A percentile compares a stretch with the other conserved stretches of the same genome.
These are phyloP conservation scores for Tirmania nivea DNA, from an alignment of 495 filamentous ascomycete species.

Conservation along the genomic window DNA sequence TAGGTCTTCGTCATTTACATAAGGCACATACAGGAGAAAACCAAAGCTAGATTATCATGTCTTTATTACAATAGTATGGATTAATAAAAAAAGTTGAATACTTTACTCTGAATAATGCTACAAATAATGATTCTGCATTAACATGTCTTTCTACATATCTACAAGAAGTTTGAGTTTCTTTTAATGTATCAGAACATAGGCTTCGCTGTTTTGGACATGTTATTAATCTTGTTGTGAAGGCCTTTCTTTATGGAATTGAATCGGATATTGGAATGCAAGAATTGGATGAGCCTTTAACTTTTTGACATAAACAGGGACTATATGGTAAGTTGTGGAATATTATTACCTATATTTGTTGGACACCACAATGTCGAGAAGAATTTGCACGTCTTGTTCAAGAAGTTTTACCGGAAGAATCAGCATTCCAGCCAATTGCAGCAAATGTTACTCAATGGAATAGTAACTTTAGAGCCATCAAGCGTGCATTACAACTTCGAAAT, in stretches of 20 bases:
- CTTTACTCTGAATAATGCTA: too few relatives aligned
- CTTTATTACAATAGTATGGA: too few relatives aligned
- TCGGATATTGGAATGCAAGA: conserved; percentile 2
- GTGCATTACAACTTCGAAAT: conserved; percentile 3
- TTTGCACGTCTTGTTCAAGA: conserved; percentile 1
- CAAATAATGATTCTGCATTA: too few relatives aligned
- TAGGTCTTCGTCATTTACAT: too few relatives aligned
- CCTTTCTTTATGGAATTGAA: conserved; percentile 4
- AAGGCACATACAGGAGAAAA: neutral
- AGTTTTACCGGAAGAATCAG: neutral
- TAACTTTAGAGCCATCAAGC: conserved; percentile 2
- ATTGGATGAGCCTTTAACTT: neutral
- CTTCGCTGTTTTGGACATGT: conserved; percentile 9
- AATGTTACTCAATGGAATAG: conserved; percentile 6
- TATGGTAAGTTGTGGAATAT: conserved; percentile 9
- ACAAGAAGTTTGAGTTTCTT: neutral
- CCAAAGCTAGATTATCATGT: too few relatives aligned
- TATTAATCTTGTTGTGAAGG: conserved; percentile 5
- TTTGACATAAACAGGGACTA: conserved; percentile 4
- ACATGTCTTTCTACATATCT: too few relatives aligned
- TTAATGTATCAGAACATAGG: conserved; percentile 1
- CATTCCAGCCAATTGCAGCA: neutral
- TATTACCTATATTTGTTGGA: conserved; percentile 2
- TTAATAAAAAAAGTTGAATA: too few relatives aligned
- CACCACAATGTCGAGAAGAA: neutral